Evolutionary conservation across 306 rosid species (phyloP).

Genomic region (Biancaea sappan): DNA sequence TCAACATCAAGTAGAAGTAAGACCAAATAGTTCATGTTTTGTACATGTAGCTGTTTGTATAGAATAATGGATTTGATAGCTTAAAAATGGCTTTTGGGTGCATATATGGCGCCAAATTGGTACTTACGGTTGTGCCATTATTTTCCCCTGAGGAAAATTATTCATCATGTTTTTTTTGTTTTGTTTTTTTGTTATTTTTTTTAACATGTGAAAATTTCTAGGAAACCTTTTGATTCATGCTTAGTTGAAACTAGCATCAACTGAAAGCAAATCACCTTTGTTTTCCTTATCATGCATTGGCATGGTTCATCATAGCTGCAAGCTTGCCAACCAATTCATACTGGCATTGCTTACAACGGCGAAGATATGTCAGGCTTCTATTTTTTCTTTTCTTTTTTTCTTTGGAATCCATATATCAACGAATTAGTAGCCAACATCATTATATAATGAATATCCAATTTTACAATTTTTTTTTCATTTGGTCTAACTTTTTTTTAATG

Average conservation of each 20-base stretch:
- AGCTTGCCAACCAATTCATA: background rate
- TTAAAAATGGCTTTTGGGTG: background rate
- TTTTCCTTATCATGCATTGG: background rate
- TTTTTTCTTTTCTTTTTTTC: background rate
- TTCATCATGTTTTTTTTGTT: background rate
- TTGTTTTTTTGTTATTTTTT: too few relatives aligned
- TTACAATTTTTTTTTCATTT: background rate
- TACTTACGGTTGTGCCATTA: background rate
- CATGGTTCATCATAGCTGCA: background rate
- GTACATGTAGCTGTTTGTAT: background rate
- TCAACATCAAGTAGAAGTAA: background rate
- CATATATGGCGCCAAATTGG: background rate
- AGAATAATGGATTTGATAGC: background rate
- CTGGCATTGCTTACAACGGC: conserved; percentile 17
- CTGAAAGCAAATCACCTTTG: background rate
- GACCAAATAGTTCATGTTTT: background rate
- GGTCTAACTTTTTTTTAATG: background rate
- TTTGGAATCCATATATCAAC: background rate
- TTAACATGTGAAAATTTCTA: conserved; percentile 25
- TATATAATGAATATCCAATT: background rate
- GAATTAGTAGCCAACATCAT: conserved; percentile 7
- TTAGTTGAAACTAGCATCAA: background rate
- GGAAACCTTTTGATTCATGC: background rate
- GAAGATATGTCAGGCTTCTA: background rate
- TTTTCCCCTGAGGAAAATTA: background rate